Conservation (phyloP, 2,329 filamentous ascomycete species). For the Fusarium sp. region DNA sequence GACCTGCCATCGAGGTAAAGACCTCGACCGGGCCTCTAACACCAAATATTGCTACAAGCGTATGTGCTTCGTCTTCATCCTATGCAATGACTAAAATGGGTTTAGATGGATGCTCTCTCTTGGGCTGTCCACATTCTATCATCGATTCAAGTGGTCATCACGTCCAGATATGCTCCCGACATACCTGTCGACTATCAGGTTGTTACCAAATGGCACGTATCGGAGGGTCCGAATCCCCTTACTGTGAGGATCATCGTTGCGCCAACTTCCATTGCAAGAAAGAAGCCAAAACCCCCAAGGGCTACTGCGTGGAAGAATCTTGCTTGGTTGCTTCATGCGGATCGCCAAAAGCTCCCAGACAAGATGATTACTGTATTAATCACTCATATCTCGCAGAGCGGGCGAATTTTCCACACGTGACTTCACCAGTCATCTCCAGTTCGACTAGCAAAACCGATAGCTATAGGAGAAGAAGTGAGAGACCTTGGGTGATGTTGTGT, state of each 20-base stretch:
- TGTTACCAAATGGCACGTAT: neutral
- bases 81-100: neutral
- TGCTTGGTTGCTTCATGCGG: neutral
- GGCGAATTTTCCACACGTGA: neutral
- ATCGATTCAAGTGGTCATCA: neutral
- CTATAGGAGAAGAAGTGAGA: neutral
- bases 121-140: conserved; percentile 1
- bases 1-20: conserved; percentile 12
- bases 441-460: neutral
- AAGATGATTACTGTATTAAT: neutral
- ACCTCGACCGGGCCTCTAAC: neutral
- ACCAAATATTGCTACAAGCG: conserved; percentile 32
- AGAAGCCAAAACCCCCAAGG: conserved; percentile 4
- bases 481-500: no score
- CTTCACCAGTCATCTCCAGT: neutral
- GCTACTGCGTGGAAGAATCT: conserved; percentile 14
- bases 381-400: neutral
- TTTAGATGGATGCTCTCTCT: conserved; percentile 29
- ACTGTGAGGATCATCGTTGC: conserved; percentile 30
- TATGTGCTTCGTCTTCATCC: neutral
- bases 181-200: neutral
- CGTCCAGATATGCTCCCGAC: conserved; percentile 4
- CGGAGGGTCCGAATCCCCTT: conserved; percentile 3
- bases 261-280: neutral
- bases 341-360: fast-evolving